phyloP scores from a whole-genome alignment of 257 asterid genomes.

The Leptodermis oblonga region DNA sequence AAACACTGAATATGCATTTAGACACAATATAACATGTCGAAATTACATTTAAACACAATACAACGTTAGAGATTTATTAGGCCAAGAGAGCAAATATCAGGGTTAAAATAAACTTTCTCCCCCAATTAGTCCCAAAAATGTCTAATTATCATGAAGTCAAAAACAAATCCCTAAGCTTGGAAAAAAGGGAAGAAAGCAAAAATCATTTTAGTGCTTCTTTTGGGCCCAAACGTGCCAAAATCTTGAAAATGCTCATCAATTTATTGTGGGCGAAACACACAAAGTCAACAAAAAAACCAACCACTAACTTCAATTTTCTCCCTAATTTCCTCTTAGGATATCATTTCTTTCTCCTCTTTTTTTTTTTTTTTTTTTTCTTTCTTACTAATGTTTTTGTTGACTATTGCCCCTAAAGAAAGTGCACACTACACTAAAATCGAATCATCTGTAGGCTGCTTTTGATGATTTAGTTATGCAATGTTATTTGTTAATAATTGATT shows the following conservation, averaged over 20 bases:
- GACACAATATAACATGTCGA: too few species aligned
- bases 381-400: neutral
- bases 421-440: too few species aligned
- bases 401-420: neutral
- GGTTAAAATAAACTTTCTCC: too few species aligned
- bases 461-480: neutral
- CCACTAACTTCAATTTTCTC: neutral
- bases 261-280: neutral
- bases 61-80: too few species aligned
- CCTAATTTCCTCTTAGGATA: neutral
- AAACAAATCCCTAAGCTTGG: neutral
- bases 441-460: neutral
- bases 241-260: neutral
- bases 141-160: too few species aligned
- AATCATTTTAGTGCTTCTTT: too few species aligned
- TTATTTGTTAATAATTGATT: neutral
- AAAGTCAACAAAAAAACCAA: slow-evolving; percentile 1
- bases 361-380: too few species aligned
- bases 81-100: too few species aligned
- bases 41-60: too few species aligned
- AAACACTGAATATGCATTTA: too few species aligned
- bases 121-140: too few species aligned
- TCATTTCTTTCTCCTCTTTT: neutral
- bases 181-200: too few species aligned
- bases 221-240: neutral